These are phyloP conservation scores for Selenicereus undatus DNA, from an alignment of 148 eudicot species.

Conservation along the genomic window DNA sequence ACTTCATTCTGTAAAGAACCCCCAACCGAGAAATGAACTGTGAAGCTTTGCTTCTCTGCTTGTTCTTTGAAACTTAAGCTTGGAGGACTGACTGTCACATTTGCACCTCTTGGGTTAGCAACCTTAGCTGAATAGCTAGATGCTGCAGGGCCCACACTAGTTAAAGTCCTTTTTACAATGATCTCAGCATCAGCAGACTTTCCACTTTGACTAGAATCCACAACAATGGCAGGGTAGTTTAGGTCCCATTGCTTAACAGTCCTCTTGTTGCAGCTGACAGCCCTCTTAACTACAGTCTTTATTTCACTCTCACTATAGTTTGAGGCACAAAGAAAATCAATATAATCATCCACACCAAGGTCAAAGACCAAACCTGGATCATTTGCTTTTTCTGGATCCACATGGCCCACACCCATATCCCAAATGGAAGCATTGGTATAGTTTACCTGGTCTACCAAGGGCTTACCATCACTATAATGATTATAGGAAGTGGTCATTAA, in stretches of 20 bases:
- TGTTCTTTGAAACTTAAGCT: slow-evolving; percentile 15
- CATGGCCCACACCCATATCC: slow-evolving; percentile 35
- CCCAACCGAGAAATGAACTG: neutral
- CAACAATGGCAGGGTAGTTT: slow-evolving; percentile 30
- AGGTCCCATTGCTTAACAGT: slow-evolving; percentile 17
- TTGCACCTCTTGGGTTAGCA: slow-evolving; percentile 2
- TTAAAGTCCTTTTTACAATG: slow-evolving; percentile 22
- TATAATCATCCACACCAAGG: slow-evolving; percentile 19
- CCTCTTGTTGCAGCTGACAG: slow-evolving; percentile 13
- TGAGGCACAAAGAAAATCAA: slow-evolving; percentile 26
- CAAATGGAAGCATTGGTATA: neutral
- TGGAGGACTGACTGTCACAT: slow-evolving; percentile 18
- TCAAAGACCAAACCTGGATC: slow-evolving; percentile 34
- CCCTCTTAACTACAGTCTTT: slow-evolving; percentile 12
- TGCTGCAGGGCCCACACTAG: slow-evolving; percentile 18
- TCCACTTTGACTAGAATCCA: neutral
- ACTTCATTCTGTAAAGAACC: neutral
- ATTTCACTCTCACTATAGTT: slow-evolving; percentile 2
- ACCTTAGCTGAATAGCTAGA: slow-evolving; percentile 7
- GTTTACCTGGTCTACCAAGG: slow-evolving; percentile 8
- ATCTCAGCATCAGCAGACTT: neutral
- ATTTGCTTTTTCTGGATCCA: slow-evolving; percentile 31
- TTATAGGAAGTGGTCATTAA: slow-evolving; percentile 51
- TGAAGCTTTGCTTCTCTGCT: slow-evolving; percentile 16
- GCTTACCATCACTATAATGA: slow-evolving; percentile 20